Evolutionary conservation across 768 basidiomycete genomes (phyloP), one percentile per base, ranked within the genome.

Genomic region (Termitomyces bulborhizus): DNA sequence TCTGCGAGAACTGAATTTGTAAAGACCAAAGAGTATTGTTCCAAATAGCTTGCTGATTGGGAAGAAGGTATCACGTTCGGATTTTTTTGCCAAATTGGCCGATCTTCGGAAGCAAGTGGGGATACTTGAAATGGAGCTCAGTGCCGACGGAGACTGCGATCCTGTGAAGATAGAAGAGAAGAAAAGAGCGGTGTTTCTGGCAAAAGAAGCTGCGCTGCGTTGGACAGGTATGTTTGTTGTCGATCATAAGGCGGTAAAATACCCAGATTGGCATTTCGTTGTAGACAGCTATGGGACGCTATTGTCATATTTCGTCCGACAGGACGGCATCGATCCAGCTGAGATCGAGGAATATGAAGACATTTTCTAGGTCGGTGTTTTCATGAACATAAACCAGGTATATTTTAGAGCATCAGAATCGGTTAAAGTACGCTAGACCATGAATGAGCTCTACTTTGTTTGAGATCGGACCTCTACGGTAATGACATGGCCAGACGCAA

Each of bases 271-370:
- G 12, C 27, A 16, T 24, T 44, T 16, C 39, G 15, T 44, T 32
- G 41, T 63, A 89, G 88, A 91, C 60, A 89, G 90, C 62, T 90
- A 86, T 67, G 71, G 79, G 40, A 76, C 84, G 46, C 72, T 89
- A 32, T 68, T 89, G 47, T 76, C 79, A 34, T 65, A 90, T 64
- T 87, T 90, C 64, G 83, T 79, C 32, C 74, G 86, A 41, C 82
- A 87, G 62, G 80, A 74, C 40, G 74, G 78, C 3, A 73, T 84
- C 13, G 79, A 83, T 36, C 66, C 73, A 0, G 77, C 77, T 53
- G 90, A 90, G 51, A 74, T 92, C 49, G 86, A 87, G 27, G 85
- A 88, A 53, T 90, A 90, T 60, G 90, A 92, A 64, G 89, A 91
- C 63, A 77, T 90, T 24, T 85, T 69, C 44, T 80, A 58, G 65